These are phyloP conservation scores for Chimonanthus praecox DNA, from an alignment of 164 flowering plant genomes.

Conservation along the genomic window DNA sequence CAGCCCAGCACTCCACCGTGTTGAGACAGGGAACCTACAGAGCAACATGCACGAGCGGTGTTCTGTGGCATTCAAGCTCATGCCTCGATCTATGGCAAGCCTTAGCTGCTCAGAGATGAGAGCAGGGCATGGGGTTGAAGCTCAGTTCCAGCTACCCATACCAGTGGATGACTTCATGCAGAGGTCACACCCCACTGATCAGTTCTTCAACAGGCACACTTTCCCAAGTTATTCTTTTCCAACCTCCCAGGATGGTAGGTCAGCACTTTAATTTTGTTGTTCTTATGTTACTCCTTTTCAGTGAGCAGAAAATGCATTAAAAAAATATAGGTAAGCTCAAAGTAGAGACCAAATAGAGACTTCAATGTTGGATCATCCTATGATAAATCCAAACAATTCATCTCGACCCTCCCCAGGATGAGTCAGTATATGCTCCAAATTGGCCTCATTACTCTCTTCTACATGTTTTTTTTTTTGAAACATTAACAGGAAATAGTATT, in stretches of 20 bases:
- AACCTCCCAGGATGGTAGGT: slow-evolving; percentile 67
- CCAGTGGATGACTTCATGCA: slow-evolving; percentile 98
- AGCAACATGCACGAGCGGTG: slow-evolving; percentile 72
- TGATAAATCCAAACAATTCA: too few species aligned
- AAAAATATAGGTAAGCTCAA: too few species aligned
- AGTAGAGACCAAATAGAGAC: too few species aligned
- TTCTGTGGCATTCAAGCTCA: slow-evolving; percentile 81
- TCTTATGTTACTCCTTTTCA: background rate
- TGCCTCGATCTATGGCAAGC: slow-evolving; percentile 90
- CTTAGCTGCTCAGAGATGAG: slow-evolving; percentile 91
- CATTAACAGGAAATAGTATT: too few species aligned
- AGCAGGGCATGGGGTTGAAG: slow-evolving; percentile 95
- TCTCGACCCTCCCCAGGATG: too few species aligned
- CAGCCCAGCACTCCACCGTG: slow-evolving; percentile 65
- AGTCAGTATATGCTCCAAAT: too few species aligned
- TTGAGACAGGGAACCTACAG: slow-evolving; percentile 55
- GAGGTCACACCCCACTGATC: slow-evolving; percentile 70
- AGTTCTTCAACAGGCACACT: slow-evolving; percentile 50
- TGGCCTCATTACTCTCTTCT: too few species aligned
- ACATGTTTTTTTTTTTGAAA: too few species aligned
- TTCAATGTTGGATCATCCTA: too few species aligned
- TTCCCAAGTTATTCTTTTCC: slow-evolving; percentile 54
- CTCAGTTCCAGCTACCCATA: slow-evolving; percentile 92
- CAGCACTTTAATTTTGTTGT: slow-evolving; percentile 4
- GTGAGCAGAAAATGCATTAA: background rate